Evolutionary conservation across 2,329 filamentous ascomycete species (phyloP).

Genomic region (Fusarium sp.): DNA sequence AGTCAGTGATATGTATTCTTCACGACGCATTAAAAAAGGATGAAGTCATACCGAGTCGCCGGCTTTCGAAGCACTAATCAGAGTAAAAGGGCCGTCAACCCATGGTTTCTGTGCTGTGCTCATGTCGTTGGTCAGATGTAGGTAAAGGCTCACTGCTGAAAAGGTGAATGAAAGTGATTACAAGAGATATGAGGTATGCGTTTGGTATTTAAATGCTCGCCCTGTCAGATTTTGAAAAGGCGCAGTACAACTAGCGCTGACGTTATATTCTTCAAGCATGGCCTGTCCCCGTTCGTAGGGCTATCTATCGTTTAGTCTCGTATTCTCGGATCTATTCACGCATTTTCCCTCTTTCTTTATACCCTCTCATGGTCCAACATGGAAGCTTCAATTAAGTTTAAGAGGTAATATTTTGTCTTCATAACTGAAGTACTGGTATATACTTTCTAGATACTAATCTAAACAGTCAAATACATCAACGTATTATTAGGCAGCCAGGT

Average conservation of each 20-base stretch:
- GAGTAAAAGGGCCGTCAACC: constrained; percentile 53
- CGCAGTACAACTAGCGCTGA: constrained; percentile 16
- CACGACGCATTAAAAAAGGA: too few species aligned
- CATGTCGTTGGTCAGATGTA: constrained; percentile 9
- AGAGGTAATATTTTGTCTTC: too few species aligned
- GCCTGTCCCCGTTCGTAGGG: constrained; percentile 1
- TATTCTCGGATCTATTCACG: neutral
- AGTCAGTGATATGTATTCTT: neutral
- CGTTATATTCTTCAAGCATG: constrained; percentile 5
- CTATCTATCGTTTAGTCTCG: neutral
- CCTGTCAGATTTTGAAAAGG: neutral
- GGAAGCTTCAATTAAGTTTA: too few species aligned
- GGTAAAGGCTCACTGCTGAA: neutral
- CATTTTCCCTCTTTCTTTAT: too few species aligned
- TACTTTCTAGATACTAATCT: too few species aligned
- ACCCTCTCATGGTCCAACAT: too few species aligned
- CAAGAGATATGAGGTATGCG: neutral
- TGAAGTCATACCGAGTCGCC: constrained; percentile 42
- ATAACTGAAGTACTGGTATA: too few species aligned
- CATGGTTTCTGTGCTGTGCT: constrained; percentile 42
- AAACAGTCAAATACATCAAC: too few species aligned
- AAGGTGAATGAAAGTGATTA: neutral
- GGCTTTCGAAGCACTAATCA: constrained; percentile 47
- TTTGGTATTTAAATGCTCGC: neutral
- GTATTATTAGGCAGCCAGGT: too few species aligned